Base-by-base conservation (phyloP, 305 asterid species). In the Fraxinus xanthoxyloides region DNA sequence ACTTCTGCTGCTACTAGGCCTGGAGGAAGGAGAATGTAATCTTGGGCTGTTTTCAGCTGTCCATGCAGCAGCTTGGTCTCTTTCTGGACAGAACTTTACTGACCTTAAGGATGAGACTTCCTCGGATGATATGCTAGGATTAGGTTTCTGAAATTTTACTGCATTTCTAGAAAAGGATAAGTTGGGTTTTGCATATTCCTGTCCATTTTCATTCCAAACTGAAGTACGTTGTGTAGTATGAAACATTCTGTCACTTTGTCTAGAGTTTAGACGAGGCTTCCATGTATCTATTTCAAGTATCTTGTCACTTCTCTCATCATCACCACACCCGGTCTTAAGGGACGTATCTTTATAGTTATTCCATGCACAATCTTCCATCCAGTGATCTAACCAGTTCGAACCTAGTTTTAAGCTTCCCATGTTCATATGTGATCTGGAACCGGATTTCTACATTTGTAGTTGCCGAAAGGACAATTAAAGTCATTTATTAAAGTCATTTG, bases 221-320 rank as follows among this genome's bases (percentile, higher is more conserved):
- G 89, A 82, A 63, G 85, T 80, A 65, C 77, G 72, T 48, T 90
- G 91, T 84, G 92, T 81, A 43, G 83, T 83, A 24, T 40, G 90
- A 85, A 79, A 75, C 72, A 59, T 80, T 79, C 83, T 78, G 40
- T 90, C 91, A 21, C 82, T 85, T 80, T 82, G 85, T 61, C 83
- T 79, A 35, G 84, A 72, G 81, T 79, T 85, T 79, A 84, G 79
- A 75, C 75, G 87, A 73, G 97, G 98, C 80, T 86, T 91, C 97
- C 97, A 92, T 26, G 94, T 93, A 81, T 94, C 98, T 43, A 93
- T 87, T 86, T 94, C 98, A 2, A 93, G 93, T 48, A 95, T 93
- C 92, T 92, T 95, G 92, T 91, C 97, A 17, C 81, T 89, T 81
- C 89, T 89, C 69, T 92, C 95, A 30, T 94, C 97, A 30, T 89